A percentile compares a stretch with the other conserved stretches of the same genome.
These are phyloP conservation scores for Mycena metata DNA, from an alignment of 768 basidiomycete genomes.

Conservation along the genomic window DNA sequence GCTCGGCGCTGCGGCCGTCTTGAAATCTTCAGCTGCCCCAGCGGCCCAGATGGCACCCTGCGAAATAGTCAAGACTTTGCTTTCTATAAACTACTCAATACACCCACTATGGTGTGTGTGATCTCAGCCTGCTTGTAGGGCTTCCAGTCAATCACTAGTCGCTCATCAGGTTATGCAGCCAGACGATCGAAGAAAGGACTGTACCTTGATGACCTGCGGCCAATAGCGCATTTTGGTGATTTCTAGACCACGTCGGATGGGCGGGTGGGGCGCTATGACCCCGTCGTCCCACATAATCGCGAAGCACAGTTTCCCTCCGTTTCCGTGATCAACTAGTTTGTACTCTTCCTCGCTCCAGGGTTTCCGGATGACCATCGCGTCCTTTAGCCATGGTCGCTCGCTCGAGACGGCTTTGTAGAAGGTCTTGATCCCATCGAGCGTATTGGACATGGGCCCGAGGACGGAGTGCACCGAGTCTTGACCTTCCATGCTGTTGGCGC, in stretches of 20 bases:
- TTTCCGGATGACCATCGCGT: slow-evolving; percentile 70
- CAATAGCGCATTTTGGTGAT: slow-evolving; percentile 67
- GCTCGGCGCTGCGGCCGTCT: slow-evolving; percentile 48
- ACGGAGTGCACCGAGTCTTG: slow-evolving; percentile 80
- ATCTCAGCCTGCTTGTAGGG: slow-evolving; percentile 68
- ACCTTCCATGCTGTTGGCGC: slow-evolving; percentile 75
- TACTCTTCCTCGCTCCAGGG: slow-evolving; percentile 75
- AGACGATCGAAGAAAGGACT: slow-evolving; percentile 19
- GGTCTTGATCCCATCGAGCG: slow-evolving; percentile 69
- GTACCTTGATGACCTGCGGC: slow-evolving; percentile 76
- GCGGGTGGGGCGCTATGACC: slow-evolving; percentile 71
- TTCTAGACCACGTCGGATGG: slow-evolving; percentile 71
- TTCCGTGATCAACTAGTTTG: slow-evolving; percentile 68
- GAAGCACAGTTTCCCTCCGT: slow-evolving; percentile 64
- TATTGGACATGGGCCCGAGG: slow-evolving; percentile 77
- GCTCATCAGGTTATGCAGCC: not conserved
- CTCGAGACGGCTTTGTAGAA: slow-evolving; percentile 77
- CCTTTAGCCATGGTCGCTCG: slow-evolving; percentile 73
- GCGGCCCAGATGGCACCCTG: slow-evolving; percentile 60
- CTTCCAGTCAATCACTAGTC: slow-evolving; percentile 77
- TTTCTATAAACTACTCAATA: not conserved
- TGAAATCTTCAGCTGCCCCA: slow-evolving; percentile 64
- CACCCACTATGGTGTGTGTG: slow-evolving; percentile 54
- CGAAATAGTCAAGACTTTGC: not conserved
- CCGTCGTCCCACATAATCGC: slow-evolving; percentile 79